A percentile compares a stretch with the other conserved stretches of the same genome.
Conservation (phyloP, 163 green algal genomes). For the Scenedesmus sp. region DNA sequence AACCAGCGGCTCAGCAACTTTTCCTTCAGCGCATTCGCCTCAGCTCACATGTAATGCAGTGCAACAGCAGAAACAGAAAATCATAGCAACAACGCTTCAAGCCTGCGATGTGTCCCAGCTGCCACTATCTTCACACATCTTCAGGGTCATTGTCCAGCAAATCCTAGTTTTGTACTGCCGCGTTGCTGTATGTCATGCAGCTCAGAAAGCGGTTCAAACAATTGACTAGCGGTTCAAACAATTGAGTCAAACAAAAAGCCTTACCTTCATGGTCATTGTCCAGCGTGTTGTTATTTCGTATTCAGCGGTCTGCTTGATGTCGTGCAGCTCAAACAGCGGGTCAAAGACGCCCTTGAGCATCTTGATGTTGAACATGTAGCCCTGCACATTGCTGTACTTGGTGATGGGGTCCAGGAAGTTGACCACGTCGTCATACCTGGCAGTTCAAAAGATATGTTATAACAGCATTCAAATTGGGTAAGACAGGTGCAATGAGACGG, state of each 20-base stretch:
- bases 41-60: no score
- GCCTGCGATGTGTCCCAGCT: no score
- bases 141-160: no score
- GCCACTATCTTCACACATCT: no score
- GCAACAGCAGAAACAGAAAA: no score
- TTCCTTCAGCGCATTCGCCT: background rate
- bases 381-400: conserved; percentile 63
- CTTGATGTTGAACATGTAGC: conserved; percentile 75
- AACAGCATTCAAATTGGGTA: conserved; percentile 59
- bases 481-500: no score
- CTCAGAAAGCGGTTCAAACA: no score
- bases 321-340: conserved; percentile 68
- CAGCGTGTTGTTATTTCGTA: conserved; percentile 64
- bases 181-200: no score
- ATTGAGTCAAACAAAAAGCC: background rate
- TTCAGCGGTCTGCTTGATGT: conserved; percentile 56
- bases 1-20: background rate
- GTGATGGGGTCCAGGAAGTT: conserved; percentile 77
- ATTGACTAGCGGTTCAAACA: no score
- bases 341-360: conserved; percentile 71
- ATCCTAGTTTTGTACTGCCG: no score
- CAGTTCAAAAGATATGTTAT: background rate
- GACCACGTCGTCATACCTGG: conserved; percentile 70
- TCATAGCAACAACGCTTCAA: no score
- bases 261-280: conserved; percentile 75